phyloP scores from a whole-genome alignment of 192 early-diverging fungal genomes.

The Spizellomyces sp. region DNA sequence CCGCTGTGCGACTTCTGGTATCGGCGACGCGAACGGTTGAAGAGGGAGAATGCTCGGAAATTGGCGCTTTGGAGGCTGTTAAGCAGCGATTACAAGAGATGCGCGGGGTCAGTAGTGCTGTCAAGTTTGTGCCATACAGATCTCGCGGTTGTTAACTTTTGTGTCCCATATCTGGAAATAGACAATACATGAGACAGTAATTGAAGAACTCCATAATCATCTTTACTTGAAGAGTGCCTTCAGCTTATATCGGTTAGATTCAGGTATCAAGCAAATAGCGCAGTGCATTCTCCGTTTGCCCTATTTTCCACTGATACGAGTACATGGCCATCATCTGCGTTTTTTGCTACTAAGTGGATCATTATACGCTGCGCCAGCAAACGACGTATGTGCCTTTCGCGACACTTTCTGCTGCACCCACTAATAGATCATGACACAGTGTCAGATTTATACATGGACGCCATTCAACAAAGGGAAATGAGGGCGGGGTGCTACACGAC shows the following conservation, averaged over 20 bases:
- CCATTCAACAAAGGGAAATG: no score
- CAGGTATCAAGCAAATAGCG: conserved; percentile 26
- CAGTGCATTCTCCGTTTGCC: conserved; percentile 10
- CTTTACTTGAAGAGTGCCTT: conserved; percentile 58
- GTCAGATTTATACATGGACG: no score
- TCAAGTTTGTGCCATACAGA: conserved; percentile 10
- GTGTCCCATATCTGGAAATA: neutral
- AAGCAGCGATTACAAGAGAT: conserved; percentile 43
- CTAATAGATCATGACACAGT: no score
- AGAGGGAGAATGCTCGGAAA: conserved; percentile 48
- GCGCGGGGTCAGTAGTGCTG: conserved; percentile 25
- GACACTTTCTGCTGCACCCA: no score
- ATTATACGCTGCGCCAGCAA: neutral
- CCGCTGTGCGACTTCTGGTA: conserved; percentile 47
- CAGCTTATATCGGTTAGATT: conserved; percentile 45
- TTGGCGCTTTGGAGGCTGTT: conserved; percentile 54
- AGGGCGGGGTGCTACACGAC: no score
- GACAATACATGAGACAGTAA: conserved; percentile 36
- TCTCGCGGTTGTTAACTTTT: neutral
- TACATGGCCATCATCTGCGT: no score
- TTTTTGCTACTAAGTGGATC: neutral
- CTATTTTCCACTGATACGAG: neutral
- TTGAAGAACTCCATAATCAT: conserved; percentile 61
- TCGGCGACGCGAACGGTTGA: conserved; percentile 36
- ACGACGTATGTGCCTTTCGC: neutral